Base-by-base conservation (phyloP, 2,329 filamentous ascomycete genomes). In the Diaporthe sp. region DNA sequence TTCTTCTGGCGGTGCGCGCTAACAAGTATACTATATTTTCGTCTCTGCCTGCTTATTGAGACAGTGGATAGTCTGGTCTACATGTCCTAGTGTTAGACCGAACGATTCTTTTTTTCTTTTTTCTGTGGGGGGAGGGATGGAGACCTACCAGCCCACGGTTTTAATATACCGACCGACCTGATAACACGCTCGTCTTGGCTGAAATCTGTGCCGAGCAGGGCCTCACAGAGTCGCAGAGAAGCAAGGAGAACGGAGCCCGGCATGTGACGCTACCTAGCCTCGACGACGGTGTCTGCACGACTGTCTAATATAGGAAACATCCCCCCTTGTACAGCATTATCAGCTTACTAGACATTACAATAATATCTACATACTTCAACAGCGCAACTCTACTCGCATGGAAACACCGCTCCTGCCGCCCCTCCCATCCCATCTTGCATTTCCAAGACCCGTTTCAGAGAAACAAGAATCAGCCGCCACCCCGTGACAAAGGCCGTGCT, bases 381-480 rank as follows among this genome's bases (percentile, higher is more conserved):
- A 38, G 35, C 40, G 17, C 9, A 13, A 12, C 19, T 66, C 61
- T 66, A 30, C 42, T 50, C 22, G 64, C 13, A 1, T 28, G 38
- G 28, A 17, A 33, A 47, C 4, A 57, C 17, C 12, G 6, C 33
- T 19, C 13, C 30, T 25, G 9, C 17, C 30, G 5, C 42, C 61
- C 1, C 25, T 28, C 25, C 40, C 25, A 17, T 47, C 40, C 42
- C 12, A 67, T 52, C 30, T 22, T 35, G 30, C 15, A n/a, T 13
- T 28, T 28, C n/a, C 45, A 9, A 25, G 33, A n/a, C 3, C 45
- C 35, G 33, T 54, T 68, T 68, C 64, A 52, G 22, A 40, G 64
- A 52, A 68, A 68, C 64, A 68, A 40, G 33, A 61, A 17, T n/a
- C n/a, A n/a, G 40, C 47, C 64, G 47, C 64, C 64, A 54, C 45